Base-by-base conservation (phyloP, 352 stramenopile genomes). In the Globisporangium uncinulatum region DNA sequence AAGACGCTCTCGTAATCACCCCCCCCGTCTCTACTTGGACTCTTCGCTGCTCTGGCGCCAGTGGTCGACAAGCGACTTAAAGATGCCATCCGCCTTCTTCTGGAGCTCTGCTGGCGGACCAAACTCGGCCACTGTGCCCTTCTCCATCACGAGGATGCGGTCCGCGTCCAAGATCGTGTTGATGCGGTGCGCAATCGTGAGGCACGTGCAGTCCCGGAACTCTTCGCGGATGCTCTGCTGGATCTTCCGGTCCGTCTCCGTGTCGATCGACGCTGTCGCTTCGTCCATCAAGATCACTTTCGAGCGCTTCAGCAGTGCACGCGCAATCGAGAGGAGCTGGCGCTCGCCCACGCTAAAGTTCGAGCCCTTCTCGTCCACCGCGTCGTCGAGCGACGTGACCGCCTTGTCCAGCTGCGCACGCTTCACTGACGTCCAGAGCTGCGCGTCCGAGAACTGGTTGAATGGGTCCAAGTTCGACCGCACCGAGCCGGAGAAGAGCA, bases 261-360 rank as follows among this genome's bases (percentile, higher is more conserved):
- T 82, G 59, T 97, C 90, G 45, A 97, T 94, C 8, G 85, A 95
- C 13, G 89, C 89, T 6, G 97, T 99, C 3, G 97, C 97, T 70
- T 99, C 97, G 61, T 99, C 97, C 84, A 99, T 98, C 1, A 99
- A 68, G 41, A 99, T 85, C 32, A 99, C 95, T 9, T 66, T 62
- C 49, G 90, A 94, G 31, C 95, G 80, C 42, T 86, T 84, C 5
- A 99, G 73, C 48, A 99, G 66, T 14, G 97, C 96, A 46, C 97
- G 76, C 46, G 89, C 96, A 56, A 99, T 90, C 59, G 93, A 98
- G 6, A 99, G 59, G 31, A 99, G 63, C 70, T 99, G 96, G 13
- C 96, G 76, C 66, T 99, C 91, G 6, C 97, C 97, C 20, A 98
- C 90, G 57, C 72, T 95, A 43, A 98, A 98, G 69, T 99, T 99